Conservation (phyloP, 2,329 filamentous ascomycete species). For the Trichoderma harzianum region DNA sequence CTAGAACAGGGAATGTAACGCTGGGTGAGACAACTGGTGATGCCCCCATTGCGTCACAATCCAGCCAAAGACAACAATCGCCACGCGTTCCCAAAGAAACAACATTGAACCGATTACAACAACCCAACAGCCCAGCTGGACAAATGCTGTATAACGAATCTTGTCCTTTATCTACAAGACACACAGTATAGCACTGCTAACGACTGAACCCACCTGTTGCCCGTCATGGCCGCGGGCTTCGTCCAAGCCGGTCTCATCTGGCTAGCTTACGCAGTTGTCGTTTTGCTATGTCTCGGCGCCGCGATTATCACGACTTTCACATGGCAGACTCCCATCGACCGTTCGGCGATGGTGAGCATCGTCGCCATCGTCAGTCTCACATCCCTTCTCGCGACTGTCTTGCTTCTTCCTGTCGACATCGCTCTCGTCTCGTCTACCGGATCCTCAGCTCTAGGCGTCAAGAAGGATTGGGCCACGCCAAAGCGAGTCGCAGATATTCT, state of each 20-base stretch:
- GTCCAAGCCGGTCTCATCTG: conserved; percentile 91
- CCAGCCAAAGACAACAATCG: conserved; percentile 10
- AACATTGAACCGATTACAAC: conserved; percentile 6
- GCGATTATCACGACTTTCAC: conserved; percentile 84
- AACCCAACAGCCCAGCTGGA: background rate
- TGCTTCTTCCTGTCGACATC: conserved; percentile 92
- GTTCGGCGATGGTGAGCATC: conserved; percentile 74
- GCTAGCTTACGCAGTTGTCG: conserved; percentile 83
- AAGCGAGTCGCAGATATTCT: conserved; percentile 74
- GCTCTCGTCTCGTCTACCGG: conserved; percentile 89
- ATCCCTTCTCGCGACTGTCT: conserved; percentile 82
- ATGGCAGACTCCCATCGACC: conserved; percentile 86
- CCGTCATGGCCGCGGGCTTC: conserved; percentile 50
- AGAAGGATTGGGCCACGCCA: conserved; percentile 93
- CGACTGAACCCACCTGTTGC: background rate
- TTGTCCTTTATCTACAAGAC: background rate
- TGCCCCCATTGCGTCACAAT: conserved; percentile 23
- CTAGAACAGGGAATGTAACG: conserved; percentile 14
- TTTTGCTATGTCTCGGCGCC: conserved; percentile 71
- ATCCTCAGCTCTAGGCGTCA: conserved; percentile 68
- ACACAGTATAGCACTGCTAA: background rate
- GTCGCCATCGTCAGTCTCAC: conserved; percentile 87
- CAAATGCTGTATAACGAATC: background rate
- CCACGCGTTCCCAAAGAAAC: conserved; percentile 14
- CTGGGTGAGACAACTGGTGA: conserved; percentile 15